These are phyloP conservation scores for Rutstroemia sydowiana DNA, from an alignment of 2,329 filamentous ascomycete species.

Conservation along the genomic window DNA sequence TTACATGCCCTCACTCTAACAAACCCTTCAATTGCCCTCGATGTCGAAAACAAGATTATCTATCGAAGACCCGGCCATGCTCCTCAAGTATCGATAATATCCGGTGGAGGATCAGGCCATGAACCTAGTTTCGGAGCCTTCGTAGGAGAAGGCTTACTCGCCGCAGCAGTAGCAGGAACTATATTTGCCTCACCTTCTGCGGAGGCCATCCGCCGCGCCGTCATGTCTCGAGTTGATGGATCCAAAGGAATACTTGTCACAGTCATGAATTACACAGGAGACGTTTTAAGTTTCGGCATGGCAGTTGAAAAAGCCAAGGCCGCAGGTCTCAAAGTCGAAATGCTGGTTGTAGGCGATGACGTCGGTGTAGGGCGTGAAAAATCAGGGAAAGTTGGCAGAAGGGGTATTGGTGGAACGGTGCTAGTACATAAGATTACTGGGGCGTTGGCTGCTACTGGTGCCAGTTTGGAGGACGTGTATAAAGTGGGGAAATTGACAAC, in stretches of 20 bases:
- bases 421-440: slow-evolving; percentile 87
- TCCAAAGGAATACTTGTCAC: slow-evolving; percentile 75
- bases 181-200: slow-evolving; percentile 79
- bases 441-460: slow-evolving; percentile 68
- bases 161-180: slow-evolving; percentile 76
- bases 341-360: slow-evolving; percentile 89
- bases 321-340: slow-evolving; percentile 68
- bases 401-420: slow-evolving; percentile 87
- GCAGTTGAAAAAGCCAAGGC: slow-evolving; percentile 87
- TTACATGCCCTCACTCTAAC: slow-evolving; percentile 71
- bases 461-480: slow-evolving; percentile 61
- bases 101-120: slow-evolving; percentile 83
- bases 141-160: slow-evolving; percentile 74
- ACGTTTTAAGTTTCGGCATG: slow-evolving; percentile 88
- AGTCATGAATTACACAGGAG: slow-evolving; percentile 92
- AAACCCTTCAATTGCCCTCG: slow-evolving; percentile 77
- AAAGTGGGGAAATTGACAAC: slow-evolving; percentile 64
- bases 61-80: slow-evolving; percentile 57
- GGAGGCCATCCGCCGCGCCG: slow-evolving; percentile 73
- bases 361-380: slow-evolving; percentile 76
- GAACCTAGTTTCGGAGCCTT: slow-evolving; percentile 83
- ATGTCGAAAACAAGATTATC: slow-evolving; percentile 73
- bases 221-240: slow-evolving; percentile 64
- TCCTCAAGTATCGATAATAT: slow-evolving; percentile 72
- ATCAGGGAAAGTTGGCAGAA: slow-evolving; percentile 84